These are phyloP conservation scores for Acanthamoeba rhysodes DNA, from an alignment of 208 protist genomes.

Conservation along the genomic window DNA sequence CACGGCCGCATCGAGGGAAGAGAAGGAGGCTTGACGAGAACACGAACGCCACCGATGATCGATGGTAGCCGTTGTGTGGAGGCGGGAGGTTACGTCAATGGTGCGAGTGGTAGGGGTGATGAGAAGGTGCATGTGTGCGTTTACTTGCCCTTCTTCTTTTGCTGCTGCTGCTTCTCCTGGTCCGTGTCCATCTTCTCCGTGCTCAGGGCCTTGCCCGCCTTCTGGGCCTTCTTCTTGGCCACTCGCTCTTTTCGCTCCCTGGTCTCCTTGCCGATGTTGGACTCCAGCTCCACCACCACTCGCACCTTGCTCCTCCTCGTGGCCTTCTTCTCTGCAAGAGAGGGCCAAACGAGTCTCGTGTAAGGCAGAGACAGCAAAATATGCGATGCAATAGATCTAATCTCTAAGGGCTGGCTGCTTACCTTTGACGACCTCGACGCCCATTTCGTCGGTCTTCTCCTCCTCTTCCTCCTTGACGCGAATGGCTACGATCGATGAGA, in stretches of 20 bases:
- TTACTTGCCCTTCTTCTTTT: constrained; percentile 47
- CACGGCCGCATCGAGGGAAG: neutral
- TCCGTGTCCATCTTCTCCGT: constrained; percentile 60
- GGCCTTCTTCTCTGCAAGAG: neutral
- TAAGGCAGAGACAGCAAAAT: neutral
- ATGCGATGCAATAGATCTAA: neutral
- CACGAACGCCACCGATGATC: too few relatives aligned
- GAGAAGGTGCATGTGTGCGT: neutral
- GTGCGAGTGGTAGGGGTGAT: neutral
- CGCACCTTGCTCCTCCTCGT: constrained; percentile 8
- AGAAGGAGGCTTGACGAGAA: neutral
- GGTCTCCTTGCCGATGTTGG: constrained; percentile 18
- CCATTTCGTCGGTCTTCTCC: neutral
- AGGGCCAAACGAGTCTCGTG: neutral
- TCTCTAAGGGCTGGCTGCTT: too few relatives aligned
- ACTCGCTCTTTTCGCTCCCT: constrained; percentile 55
- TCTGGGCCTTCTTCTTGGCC: constrained; percentile 58
- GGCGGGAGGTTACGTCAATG: neutral
- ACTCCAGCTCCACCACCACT: constrained; percentile 65
- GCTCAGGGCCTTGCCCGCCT: constrained; percentile 22
- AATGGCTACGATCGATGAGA: neutral
- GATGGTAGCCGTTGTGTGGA: too few relatives aligned
- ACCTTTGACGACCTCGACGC: neutral
- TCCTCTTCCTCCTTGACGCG: constrained; percentile 24
- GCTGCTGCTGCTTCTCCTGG: constrained; percentile 3